A percentile compares a stretch with the other conserved stretches of the same genome.
These are phyloP conservation scores for Penicillium verhagenii DNA, from an alignment of 495 filamentous ascomycete species.

Conservation along the genomic window DNA sequence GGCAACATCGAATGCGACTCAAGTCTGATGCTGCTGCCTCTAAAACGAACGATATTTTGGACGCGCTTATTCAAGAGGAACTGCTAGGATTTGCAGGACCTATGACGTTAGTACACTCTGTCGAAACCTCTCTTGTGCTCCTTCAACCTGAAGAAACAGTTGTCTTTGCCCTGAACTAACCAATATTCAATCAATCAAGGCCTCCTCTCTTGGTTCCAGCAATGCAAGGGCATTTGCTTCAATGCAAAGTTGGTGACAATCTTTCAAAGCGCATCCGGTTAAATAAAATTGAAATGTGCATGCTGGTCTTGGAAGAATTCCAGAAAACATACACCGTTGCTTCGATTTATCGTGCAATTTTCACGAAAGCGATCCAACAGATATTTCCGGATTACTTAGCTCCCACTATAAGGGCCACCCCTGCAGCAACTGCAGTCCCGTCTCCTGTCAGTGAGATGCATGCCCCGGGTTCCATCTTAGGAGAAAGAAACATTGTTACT, in stretches of 20 bases:
- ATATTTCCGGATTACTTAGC: constrained; percentile 23
- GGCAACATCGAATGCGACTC: constrained; percentile 18
- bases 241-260: constrained; percentile 29
- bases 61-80: constrained; percentile 30
- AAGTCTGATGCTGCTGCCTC: constrained; percentile 31
- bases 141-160: too few species aligned
- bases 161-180: neutral
- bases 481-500: neutral
- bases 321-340: constrained; percentile 35
- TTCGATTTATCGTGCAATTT: constrained; percentile 35
- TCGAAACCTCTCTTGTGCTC: too few species aligned
- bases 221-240: constrained; percentile 41
- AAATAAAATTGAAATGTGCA: constrained; percentile 41
- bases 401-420: constrained; percentile 1
- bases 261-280: constrained; percentile 34
- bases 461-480: neutral
- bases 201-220: constrained; percentile 39
- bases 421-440: neutral
- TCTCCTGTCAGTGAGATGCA: neutral
- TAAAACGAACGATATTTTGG: constrained; percentile 33
- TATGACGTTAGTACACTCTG: constrained; percentile 33
- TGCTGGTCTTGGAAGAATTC: constrained; percentile 42
- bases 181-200: constrained; percentile 6
- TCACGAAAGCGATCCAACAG: constrained; percentile 29
- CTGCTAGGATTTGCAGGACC: constrained; percentile 28